Evolutionary conservation across 2,329 filamentous ascomycete species (phyloP), one percentile per base, ranked within the genome.

Genomic region (Xylariales sp.): DNA sequence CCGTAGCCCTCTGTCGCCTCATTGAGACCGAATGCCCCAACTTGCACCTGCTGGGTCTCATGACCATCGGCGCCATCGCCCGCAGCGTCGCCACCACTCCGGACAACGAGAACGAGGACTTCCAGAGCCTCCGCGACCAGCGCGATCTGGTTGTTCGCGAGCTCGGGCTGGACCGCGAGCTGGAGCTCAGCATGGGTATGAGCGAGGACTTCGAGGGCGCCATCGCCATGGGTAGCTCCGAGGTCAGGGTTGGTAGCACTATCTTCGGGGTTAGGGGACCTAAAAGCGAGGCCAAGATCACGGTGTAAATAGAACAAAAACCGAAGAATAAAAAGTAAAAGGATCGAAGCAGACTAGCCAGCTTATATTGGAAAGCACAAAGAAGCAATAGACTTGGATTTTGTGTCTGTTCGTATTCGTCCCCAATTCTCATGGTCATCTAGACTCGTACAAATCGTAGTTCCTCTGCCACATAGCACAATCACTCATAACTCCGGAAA

Each of bases 151-250:
- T 96, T 3, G 76, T 72, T 3, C 55, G 65, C 54, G 83, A 81
- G 48, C 54, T 90, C 36, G 77, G 70, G 0, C 49, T 79, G 28
- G 57, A 67, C 13, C 18, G 18, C 24, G 72, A 73, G 43, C 58
- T 96, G 52, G 89, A 96, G 69, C 62, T 97, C 63, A 96, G 90
- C 63, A 98, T 98, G 91, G 91, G 91, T 6, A 98, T 98, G 93
- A 96, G 89, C 58, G 81, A 88, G 55, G 93, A 98, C 62, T 98
- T 91, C 60, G 90, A 95, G 67, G 85, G 83, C 6, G 93, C 93
- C 1, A 83, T 97, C 54, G 65, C 63, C 11, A 69, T 88, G 69
- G 93, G 93, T 0, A 96, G 90, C 64, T 74, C 79, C 50, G 89
- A 97, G 70, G 90, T 98, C 5, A 76, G 93, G 41, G 80, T 98